These are phyloP conservation scores for Amanita pallidorosea DNA, from an alignment of 768 basidiomycete genomes.

Conservation along the genomic window DNA sequence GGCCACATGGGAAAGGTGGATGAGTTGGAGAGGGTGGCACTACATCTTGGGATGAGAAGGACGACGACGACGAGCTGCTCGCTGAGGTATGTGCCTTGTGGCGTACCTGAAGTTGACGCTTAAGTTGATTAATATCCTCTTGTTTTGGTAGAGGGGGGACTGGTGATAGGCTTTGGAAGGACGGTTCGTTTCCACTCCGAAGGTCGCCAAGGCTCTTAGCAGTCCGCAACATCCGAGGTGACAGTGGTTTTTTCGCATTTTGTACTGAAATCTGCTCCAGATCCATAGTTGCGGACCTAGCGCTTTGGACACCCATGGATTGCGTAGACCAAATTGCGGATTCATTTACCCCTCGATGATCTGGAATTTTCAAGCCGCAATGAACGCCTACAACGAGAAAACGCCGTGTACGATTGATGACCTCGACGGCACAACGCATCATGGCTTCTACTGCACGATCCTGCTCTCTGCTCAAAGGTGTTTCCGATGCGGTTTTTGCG, in stretches of 20 bases:
- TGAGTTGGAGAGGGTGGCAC: conserved; percentile 24
- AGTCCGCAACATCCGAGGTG: conserved; percentile 12
- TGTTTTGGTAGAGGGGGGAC: conserved; percentile 20
- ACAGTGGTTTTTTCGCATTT: conserved; percentile 10
- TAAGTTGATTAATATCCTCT: conserved; percentile 8
- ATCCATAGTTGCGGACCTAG: neutral
- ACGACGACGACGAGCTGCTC: conserved; percentile 64
- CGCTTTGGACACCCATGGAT: conserved; percentile 5
- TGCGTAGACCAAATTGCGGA: conserved; percentile 19
- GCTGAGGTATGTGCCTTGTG: conserved; percentile 38
- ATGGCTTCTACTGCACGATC: conserved; percentile 61
- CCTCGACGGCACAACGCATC: conserved; percentile 71
- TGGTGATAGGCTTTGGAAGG: conserved; percentile 11
- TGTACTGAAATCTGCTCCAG: conserved; percentile 25
- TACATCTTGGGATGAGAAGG: conserved; percentile 54
- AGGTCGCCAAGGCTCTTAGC: conserved; percentile 47
- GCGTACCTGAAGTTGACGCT: conserved; percentile 10
- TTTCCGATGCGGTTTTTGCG: conserved; percentile 57
- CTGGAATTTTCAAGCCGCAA: conserved; percentile 61
- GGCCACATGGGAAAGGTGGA: conserved; percentile 62
- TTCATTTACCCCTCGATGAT: conserved; percentile 25
- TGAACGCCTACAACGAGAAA: conserved; percentile 73
- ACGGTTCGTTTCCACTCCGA: conserved; percentile 12
- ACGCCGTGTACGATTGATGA: conserved; percentile 68
- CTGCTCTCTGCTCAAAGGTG: conserved; percentile 31